These are phyloP conservation scores for Irineochytrium annulatum DNA, from an alignment of 192 early-diverging fungal genomes.

Conservation along the genomic window DNA sequence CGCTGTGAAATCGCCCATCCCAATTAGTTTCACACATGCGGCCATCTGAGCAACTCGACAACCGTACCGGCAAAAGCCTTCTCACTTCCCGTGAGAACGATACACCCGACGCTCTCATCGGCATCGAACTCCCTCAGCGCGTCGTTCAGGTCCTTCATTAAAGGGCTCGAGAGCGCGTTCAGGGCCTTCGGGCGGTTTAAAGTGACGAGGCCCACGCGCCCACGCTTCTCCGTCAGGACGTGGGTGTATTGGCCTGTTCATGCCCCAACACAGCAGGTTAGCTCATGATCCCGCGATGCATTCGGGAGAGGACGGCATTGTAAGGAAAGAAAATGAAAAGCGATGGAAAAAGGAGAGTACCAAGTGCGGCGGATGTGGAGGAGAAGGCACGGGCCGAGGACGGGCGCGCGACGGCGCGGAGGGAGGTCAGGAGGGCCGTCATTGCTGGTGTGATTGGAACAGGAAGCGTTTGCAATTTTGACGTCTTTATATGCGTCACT, in stretches of 20 bases:
- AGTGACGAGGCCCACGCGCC: conserved; percentile 78
- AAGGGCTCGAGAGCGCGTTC: conserved; percentile 89
- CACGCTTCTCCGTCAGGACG: conserved; percentile 35
- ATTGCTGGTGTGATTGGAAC: no score
- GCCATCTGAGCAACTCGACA: not conserved
- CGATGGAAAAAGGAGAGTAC: no score
- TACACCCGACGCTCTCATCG: conserved; percentile 75
- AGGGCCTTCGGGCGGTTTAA: conserved; percentile 95
- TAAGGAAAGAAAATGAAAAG: no score
- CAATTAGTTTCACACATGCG: not conserved
- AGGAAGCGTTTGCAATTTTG: no score
- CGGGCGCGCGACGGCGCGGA: no score
- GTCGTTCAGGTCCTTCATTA: conserved; percentile 90
- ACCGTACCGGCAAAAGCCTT: conserved; percentile 90
- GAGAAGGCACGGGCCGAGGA: no score
- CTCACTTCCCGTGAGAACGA: conserved; percentile 93
- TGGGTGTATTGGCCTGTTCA: conserved; percentile 27
- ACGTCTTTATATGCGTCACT: no score
- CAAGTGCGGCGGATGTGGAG: no score
- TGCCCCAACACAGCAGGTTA: no score
- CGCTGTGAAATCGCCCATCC: conserved; percentile 44
- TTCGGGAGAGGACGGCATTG: no score
- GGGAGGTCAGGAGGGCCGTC: no score
- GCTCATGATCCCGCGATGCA: no score
- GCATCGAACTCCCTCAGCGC: conserved; percentile 74